These are phyloP conservation scores for Mortierella sp. DNA, from an alignment of 371 early-diverging fungal species.

Conservation along the genomic window DNA sequence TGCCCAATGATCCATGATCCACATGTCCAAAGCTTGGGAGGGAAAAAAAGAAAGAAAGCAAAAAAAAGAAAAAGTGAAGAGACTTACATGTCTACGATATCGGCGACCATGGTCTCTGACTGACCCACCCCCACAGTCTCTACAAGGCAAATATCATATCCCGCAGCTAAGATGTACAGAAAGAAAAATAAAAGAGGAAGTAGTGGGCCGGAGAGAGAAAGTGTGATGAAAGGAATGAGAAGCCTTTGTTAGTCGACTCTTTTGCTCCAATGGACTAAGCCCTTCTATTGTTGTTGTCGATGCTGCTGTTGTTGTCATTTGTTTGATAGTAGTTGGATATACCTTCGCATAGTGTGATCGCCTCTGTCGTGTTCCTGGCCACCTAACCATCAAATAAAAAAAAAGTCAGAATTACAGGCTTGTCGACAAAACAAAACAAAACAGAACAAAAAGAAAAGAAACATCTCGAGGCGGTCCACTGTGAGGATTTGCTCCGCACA, in stretches of 20 bases:
- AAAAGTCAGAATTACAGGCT: too few species aligned
- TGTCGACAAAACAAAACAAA: too few species aligned
- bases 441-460: too few species aligned
- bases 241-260: too few species aligned
- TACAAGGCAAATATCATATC: constrained; percentile 80
- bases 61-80: neutral
- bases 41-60: neutral
- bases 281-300: too few species aligned
- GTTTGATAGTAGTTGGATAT: neutral
- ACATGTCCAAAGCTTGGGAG: neutral
- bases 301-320: too few species aligned
- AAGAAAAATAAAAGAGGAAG: constrained; percentile 1
- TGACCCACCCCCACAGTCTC: constrained; percentile 91
- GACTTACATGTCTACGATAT: constrained; percentile 86
- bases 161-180: constrained; percentile 63
- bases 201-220: too few species aligned
- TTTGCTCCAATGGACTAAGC: too few species aligned
- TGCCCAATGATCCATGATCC: too few species aligned
- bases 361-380: constrained; percentile 81
- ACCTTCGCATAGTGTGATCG: constrained; percentile 82
- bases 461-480: neutral
- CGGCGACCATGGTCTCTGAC: constrained; percentile 84
- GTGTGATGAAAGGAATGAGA: too few species aligned
- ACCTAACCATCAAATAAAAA: constrained; percentile 58
- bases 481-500: neutral